These are phyloP conservation scores for Ophiostoma piceae DNA, from an alignment of 2,329 filamentous ascomycete species.

Conservation along the genomic window DNA sequence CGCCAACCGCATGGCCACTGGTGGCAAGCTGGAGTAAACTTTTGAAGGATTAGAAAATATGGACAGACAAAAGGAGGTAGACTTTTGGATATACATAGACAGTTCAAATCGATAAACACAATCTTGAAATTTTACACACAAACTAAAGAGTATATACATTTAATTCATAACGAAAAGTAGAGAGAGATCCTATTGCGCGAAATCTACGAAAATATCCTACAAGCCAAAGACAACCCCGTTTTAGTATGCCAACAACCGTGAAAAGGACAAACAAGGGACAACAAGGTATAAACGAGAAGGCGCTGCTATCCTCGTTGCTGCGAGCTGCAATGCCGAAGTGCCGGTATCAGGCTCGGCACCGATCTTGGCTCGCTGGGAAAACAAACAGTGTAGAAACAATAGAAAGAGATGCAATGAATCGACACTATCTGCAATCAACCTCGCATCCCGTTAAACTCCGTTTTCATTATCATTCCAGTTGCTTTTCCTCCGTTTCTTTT, in stretches of 20 bases:
- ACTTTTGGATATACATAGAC: neutral
- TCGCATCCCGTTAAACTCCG: slow-evolving; percentile 4
- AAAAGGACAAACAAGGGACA: neutral
- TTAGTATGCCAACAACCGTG: slow-evolving; percentile 10
- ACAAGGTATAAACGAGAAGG: neutral
- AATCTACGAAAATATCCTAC: slow-evolving; percentile 15
- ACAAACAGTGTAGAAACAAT: neutral
- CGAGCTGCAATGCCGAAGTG: neutral
- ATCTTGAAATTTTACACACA: neutral
- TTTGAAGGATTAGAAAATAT: neutral
- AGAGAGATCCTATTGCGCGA: slow-evolving; percentile 18
- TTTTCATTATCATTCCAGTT: slow-evolving; percentile 9
- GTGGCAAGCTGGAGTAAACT: slow-evolving; percentile 20
- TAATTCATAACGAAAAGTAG: neutral
- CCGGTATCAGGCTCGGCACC: neutral
- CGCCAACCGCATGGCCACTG: slow-evolving; percentile 22
- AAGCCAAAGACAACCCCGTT: slow-evolving; percentile 11
- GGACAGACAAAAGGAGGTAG: neutral
- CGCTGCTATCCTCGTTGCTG: neutral
- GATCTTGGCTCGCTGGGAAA: neutral
- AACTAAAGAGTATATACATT: neutral
- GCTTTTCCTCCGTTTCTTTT: neutral
- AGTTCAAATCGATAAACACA: neutral
- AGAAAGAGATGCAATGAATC: neutral
- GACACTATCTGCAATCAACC: neutral